Evolutionary conservation across 768 basidiomycete genomes (phyloP), one percentile per base, ranked within the genome.

Genomic region (Pulveroboletus ravenelii): DNA sequence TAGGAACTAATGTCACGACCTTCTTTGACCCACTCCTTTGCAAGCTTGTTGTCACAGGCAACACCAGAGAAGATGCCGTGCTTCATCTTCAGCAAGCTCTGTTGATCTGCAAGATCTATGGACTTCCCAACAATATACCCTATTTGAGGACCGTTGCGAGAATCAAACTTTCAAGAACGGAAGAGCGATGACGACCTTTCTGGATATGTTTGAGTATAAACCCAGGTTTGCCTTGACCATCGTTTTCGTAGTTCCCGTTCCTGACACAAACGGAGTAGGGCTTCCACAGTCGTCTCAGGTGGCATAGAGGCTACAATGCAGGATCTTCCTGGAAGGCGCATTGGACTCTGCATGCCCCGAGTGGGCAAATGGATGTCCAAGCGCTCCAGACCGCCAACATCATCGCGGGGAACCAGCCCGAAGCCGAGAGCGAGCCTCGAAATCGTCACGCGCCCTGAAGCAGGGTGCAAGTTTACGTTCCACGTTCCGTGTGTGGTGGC

Each of bases 351-450:
- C 2, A 74, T 86, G 3, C 86, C 86, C 0, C 72, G 13, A 78
- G 79, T 51, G 85, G 85, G 0, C 80, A 84, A 0, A 81, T 84
- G 79, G 86, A 88, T 57, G 51, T 71, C 10, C 60, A 78, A 10
- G 79, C 84, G 0, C 80, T 82, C 62, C 63, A 73, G 23, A 68
- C 72, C 1, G 85, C 78, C 9, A 86, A 87, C 57, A 53, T 79
- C 32, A 67, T 88, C 13, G 81, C 76, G 5, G 78, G 79, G 5
- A 88, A 87, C 59, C 49, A 64, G 0, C 56, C 61, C 2, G 71
- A 62, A 9, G 77, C 65, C 0, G 85, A 86, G 60, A 79, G 71
- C 0, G 60, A 79, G 71, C 0, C 56, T 88, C 6, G 86, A 88
- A 60, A 68, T 80, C 8, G 58, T 80, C 43, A 64, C 76, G 3